A percentile compares a stretch with the other conserved stretches of the same genome.
Evolutionary conservation across 179 eudicot species (phyloP).

Genomic region (Actinidia arguta): DNA sequence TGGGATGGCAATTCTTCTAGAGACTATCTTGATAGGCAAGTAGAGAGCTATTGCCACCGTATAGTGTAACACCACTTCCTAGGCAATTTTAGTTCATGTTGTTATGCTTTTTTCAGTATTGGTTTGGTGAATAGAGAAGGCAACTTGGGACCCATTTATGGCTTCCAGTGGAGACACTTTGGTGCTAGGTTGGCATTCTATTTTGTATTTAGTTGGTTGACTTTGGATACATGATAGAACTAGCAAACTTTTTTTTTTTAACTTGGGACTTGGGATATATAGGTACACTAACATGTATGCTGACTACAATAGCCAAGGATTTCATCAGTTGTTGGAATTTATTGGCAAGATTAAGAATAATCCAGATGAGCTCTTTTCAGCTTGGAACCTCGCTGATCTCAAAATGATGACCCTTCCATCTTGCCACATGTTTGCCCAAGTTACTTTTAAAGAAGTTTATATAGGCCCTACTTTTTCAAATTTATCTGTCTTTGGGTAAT

Average conservation of each 20-base stretch:
- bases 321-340: conserved; percentile 86
- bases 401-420: conserved; percentile 95
- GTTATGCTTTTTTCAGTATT: conserved; percentile 52
- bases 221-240: neutral
- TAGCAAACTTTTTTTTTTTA: neutral
- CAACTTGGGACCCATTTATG: conserved; percentile 94
- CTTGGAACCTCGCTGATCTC: conserved; percentile 97
- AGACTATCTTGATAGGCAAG: conserved; percentile 84
- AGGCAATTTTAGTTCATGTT: neutral
- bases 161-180: conserved; percentile 98
- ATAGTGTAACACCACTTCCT: neutral
- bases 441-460: conserved; percentile 25
- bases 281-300: conserved; percentile 93
- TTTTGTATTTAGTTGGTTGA: conserved; percentile 1
- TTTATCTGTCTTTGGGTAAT: neutral
- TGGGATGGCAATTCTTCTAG: conserved; percentile 98
- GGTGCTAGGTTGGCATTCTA: conserved; percentile 75
- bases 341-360: conserved; percentile 85
- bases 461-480: too few relatives aligned
- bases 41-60: neutral
- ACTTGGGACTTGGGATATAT: conserved; percentile 22
- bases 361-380: conserved; percentile 92
- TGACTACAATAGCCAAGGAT: conserved; percentile 92
- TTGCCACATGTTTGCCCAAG: conserved; percentile 97
- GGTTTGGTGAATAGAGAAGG: conserved; percentile 89